These are phyloP conservation scores for Simmondsia chinensis DNA, from an alignment of 148 eudicot species.

Conservation along the genomic window DNA sequence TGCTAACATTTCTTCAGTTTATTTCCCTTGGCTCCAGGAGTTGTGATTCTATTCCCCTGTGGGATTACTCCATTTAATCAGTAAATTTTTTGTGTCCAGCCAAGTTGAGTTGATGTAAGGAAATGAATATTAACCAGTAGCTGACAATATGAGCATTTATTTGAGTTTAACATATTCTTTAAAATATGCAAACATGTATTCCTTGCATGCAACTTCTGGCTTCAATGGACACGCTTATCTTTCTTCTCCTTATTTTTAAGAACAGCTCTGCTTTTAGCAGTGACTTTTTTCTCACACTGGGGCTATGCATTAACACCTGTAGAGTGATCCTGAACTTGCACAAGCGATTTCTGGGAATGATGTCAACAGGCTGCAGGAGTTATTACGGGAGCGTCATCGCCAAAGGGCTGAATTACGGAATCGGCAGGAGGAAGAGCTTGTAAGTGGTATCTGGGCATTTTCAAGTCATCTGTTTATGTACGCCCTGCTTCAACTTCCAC, in stretches of 20 bases:
- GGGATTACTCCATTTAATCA: not conserved
- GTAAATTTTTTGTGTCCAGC: not conserved
- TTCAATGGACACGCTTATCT: too few relatives aligned
- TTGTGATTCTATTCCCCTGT: too few relatives aligned
- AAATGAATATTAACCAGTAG: too few relatives aligned
- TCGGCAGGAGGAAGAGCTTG: conserved; percentile 64
- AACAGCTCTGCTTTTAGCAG: not conserved
- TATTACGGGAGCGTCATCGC: conserved; percentile 62
- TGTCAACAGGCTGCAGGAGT: conserved; percentile 59
- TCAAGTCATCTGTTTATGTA: not conserved
- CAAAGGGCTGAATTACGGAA: conserved; percentile 53
- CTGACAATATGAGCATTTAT: too few relatives aligned
- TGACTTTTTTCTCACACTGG: not conserved
- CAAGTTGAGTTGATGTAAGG: too few relatives aligned
- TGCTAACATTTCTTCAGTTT: not conserved
- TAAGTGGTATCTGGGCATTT: conserved; percentile 22
- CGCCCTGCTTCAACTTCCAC: not conserved
- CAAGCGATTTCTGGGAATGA: conserved; percentile 79
- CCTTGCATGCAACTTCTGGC: too few relatives aligned
- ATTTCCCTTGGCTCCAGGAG: too few relatives aligned
- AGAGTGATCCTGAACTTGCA: conserved; percentile 92
- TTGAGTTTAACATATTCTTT: too few relatives aligned
- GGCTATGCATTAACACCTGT: conserved; percentile 14
- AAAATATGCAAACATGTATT: too few relatives aligned
- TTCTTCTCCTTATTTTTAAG: too few relatives aligned